A percentile compares a stretch with the other conserved stretches of the same genome.
phyloP scores from a whole-genome alignment of 2,329 filamentous ascomycete genomes.

The Scedosporium apiospermum region DNA sequence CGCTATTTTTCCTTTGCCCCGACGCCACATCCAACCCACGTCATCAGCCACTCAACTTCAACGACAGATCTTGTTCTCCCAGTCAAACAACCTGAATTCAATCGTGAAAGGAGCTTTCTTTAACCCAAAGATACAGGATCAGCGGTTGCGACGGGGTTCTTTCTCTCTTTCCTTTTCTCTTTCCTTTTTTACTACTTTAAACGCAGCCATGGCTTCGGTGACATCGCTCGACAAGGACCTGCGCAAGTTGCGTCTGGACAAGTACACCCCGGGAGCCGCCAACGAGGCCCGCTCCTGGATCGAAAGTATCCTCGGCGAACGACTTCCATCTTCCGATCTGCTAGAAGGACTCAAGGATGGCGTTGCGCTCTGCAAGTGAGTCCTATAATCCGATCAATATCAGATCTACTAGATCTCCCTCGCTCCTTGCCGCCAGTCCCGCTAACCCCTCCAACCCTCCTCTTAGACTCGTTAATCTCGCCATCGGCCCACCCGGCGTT shows the following conservation, averaged over 20 bases:
- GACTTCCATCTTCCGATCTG: conserved; percentile 63
- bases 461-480: conserved; percentile 70
- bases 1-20: neutral
- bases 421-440: neutral
- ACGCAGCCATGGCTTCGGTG: conserved; percentile 71
- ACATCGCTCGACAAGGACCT: conserved; percentile 91
- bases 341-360: conserved; percentile 85
- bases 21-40: neutral
- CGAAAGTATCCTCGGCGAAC: conserved; percentile 67
- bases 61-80: neutral
- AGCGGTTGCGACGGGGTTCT: no score
- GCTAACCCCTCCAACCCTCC: conserved; percentile 12
- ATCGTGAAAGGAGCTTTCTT: no score
- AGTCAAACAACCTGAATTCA: no score
- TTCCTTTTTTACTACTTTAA: neutral
- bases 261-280: conserved; percentile 85
- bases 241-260: conserved; percentile 82
- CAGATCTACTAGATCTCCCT: no score
- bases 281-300: conserved; percentile 83
- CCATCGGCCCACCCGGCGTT: conserved; percentile 64
- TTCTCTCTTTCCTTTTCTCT: neutral
- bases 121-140: no score
- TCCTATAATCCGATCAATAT: conserved; percentile 5
- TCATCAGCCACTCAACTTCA: neutral
- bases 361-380: conserved; percentile 82